These are phyloP conservation scores for Penicillium capsulatum DNA, from an alignment of 2,329 filamentous ascomycete species.

Conservation along the genomic window DNA sequence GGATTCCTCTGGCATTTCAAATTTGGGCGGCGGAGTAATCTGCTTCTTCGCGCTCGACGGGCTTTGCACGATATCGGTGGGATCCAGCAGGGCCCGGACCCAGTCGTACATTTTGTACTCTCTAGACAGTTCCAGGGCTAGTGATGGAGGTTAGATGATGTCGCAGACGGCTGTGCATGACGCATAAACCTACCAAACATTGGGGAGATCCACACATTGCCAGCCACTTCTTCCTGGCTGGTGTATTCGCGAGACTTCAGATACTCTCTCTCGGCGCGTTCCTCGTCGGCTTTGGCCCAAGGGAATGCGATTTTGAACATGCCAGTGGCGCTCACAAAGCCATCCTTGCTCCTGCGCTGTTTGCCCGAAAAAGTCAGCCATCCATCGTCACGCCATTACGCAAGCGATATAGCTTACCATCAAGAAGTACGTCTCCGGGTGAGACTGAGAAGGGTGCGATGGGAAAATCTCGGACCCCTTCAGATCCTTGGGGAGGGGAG, in stretches of 20 bases:
- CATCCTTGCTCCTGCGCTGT: conserved; percentile 61
- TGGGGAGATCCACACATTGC: conserved; percentile 93
- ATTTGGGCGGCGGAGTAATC: conserved; percentile 78
- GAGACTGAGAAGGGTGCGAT: conserved; percentile 56
- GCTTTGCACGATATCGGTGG: conserved; percentile 68
- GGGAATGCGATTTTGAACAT: conserved; percentile 69
- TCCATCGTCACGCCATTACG: not conserved
- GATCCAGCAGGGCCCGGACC: conserved; percentile 89
- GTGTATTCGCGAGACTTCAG: conserved; percentile 79
- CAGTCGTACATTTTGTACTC: conserved; percentile 83
- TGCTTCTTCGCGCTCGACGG: conserved; percentile 66
- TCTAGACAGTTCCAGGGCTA: conserved; percentile 75
- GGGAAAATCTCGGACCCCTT: conserved; percentile 87
- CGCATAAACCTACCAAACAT: conserved; percentile 53
- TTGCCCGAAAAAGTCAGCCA: not conserved
- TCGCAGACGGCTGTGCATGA: not conserved
- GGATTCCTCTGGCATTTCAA: conserved; percentile 53
- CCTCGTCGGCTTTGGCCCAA: conserved; percentile 58
- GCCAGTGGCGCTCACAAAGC: conserved; percentile 62
- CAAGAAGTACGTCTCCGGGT: conserved; percentile 88
- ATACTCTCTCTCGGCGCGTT: conserved; percentile 60
- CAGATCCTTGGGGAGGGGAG: conserved; percentile 86
- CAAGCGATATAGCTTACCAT: conserved; percentile 57
- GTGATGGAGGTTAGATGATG: conserved; percentile 19
- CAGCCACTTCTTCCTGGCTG: conserved; percentile 86